A percentile compares a stretch with the other conserved stretches of the same genome.
Evolutionary conservation across 352 stramenopile genomes (phyloP).

Genomic region (Phytophthora sansomeana): DNA sequence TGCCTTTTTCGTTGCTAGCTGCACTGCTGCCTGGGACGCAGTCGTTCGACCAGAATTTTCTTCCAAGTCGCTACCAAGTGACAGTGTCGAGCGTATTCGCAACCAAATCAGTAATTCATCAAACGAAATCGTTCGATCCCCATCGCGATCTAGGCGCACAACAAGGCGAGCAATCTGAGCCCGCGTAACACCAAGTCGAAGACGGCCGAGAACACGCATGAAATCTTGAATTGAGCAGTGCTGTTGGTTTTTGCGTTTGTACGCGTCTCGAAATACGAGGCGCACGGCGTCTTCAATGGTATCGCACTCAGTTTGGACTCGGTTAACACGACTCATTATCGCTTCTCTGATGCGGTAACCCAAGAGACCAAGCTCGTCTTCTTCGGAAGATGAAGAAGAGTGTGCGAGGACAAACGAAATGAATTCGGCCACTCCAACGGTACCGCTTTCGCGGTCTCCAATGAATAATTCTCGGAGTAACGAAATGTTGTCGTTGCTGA

Average conservation of each 20-base stretch:
- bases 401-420: slow-evolving; percentile 74
- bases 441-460: slow-evolving; percentile 36
- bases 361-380: slow-evolving; percentile 62
- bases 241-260: slow-evolving; percentile 30
- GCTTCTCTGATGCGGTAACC: slow-evolving; percentile 53
- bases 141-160: slow-evolving; percentile 60
- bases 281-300: slow-evolving; percentile 65
- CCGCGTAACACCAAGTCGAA: slow-evolving; percentile 54
- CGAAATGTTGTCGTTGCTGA: slow-evolving; percentile 48
- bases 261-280: slow-evolving; percentile 59
- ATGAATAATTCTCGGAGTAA: slow-evolving; percentile 70
- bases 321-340: slow-evolving; percentile 49
- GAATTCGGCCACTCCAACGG: slow-evolving; percentile 70
- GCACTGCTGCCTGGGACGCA: slow-evolving; percentile 5
- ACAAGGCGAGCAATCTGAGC: slow-evolving; percentile 64
- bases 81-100: slow-evolving; percentile 36
- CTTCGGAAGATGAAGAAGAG: slow-evolving; percentile 15
- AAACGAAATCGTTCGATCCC: slow-evolving; percentile 67
- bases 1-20: slow-evolving; percentile 24
- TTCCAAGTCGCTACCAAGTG: neutral
- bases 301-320: slow-evolving; percentile 40
- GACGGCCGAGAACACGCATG: slow-evolving; percentile 37
- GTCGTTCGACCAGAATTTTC: neutral
- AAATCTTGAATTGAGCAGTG: slow-evolving; percentile 50
- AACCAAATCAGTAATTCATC: slow-evolving; percentile 78